Evolutionary conservation across 2,329 filamentous ascomycete genomes (phyloP).

Genomic region (Paramyrothecium sp.): DNA sequence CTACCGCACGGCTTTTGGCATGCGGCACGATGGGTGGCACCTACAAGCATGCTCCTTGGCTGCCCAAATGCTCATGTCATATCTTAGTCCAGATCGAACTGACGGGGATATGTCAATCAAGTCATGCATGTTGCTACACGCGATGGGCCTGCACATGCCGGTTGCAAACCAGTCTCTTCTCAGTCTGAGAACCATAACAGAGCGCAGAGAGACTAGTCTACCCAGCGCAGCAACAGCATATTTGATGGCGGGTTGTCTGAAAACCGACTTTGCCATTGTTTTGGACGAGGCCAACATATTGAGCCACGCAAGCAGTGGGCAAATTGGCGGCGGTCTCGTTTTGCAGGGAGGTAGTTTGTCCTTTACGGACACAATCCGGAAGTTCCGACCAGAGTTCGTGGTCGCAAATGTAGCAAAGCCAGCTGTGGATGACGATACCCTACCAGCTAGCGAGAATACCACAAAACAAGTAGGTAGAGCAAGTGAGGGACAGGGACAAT

Average conservation of each 20-base stretch:
- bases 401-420: not conserved
- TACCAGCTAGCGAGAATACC: not conserved
- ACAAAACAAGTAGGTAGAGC: not conserved
- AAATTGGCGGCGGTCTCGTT: not conserved
- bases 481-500: not conserved
- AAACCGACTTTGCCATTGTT: not conserved
- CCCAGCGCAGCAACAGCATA: not conserved
- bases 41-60: not conserved
- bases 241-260: not conserved
- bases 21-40: not conserved
- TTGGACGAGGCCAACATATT: not conserved
- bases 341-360: not conserved
- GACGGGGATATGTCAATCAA: not conserved
- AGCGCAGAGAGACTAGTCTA: not conserved
- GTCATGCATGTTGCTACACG: not conserved
- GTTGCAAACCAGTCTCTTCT: not conserved
- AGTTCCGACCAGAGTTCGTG: not conserved
- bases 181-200: not conserved
- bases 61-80: not conserved
- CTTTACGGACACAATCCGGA: not conserved
- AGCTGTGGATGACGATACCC: not conserved
- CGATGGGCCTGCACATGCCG: not conserved
- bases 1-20: not conserved
- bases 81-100: not conserved
- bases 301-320: slow-evolving; percentile 33